Evolutionary conservation across 2,329 filamentous ascomycete genomes (phyloP).

Genomic region (Cylindrodendrum hubeiense): DNA sequence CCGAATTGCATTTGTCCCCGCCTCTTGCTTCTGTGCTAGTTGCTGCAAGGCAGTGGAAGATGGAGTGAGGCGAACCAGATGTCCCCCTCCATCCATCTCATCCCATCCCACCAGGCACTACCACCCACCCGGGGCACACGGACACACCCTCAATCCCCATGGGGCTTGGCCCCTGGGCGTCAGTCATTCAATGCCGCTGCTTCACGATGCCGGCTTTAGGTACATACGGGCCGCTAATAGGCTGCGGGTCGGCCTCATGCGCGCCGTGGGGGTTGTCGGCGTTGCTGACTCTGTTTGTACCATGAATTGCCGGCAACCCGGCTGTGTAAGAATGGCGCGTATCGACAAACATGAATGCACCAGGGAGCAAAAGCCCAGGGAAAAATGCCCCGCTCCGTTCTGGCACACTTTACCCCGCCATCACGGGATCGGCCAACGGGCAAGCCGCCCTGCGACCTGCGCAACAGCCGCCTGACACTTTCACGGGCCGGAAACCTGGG

Average conservation of each 20-base stretch:
- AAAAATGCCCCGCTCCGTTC: constrained; percentile 23
- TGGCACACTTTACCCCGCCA: constrained; percentile 37
- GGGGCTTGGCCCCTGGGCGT: background rate
- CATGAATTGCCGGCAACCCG: constrained; percentile 30
- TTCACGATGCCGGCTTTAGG: constrained; percentile 32
- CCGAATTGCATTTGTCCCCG: background rate
- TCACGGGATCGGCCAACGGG: constrained; percentile 30
- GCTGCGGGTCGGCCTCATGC: constrained; percentile 10
- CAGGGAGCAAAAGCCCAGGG: background rate
- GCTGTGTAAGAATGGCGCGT: background rate
- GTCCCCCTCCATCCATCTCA: constrained; percentile 5
- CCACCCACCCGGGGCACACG: constrained; percentile 9
- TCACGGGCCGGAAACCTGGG: constrained; percentile 29
- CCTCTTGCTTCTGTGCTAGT: background rate
- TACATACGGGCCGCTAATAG: constrained; percentile 32
- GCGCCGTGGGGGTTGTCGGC: constrained; percentile 14
- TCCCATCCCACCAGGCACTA: background rate
- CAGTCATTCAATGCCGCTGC: background rate
- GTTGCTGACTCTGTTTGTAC: background rate
- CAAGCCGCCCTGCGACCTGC: constrained; percentile 1
- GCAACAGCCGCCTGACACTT: constrained; percentile 20
- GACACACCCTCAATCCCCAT: constrained; percentile 12
- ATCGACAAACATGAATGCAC: background rate
- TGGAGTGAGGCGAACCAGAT: background rate
- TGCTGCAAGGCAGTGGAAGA: background rate